These are phyloP conservation scores for Microbotryum intermedium DNA, from an alignment of 1,284 basidiomycete genomes.

Conservation along the genomic window DNA sequence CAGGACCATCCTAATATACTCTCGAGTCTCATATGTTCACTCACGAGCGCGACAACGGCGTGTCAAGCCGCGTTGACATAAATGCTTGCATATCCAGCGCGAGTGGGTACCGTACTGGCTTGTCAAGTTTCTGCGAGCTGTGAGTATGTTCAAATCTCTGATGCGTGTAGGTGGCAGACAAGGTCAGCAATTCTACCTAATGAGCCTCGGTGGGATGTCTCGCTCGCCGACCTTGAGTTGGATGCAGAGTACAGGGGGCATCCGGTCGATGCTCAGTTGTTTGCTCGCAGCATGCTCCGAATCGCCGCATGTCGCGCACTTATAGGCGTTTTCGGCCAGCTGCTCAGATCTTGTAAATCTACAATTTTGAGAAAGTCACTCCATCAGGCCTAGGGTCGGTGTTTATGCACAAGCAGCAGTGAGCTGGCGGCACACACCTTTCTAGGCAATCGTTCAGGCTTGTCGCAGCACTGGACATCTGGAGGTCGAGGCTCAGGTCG, in stretches of 20 bases:
- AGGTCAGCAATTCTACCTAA: neutral
- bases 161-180: neutral
- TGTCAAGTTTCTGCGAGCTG: constrained; percentile 70
- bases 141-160: constrained; percentile 80
- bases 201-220: neutral
- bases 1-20: too few species aligned
- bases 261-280: constrained; percentile 68
- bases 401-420: neutral
- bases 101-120: constrained; percentile 71
- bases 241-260: constrained; percentile 85
- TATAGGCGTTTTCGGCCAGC: constrained; percentile 61
- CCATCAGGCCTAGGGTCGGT: neutral
- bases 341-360: constrained; percentile 71
- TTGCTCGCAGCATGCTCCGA: constrained; percentile 63
- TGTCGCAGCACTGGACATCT: neutral
- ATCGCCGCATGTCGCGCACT: constrained; percentile 62
- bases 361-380: constrained; percentile 4
- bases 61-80: constrained; percentile 46
- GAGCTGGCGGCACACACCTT: constrained; percentile 5
- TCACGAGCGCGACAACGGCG: constrained; percentile 40
- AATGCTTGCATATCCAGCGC: constrained; percentile 81
- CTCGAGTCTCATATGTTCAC: neutral
- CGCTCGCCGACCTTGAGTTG: constrained; percentile 71
- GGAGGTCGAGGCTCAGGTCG: constrained; percentile 79
- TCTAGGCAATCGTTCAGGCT: constrained; percentile 22